Conservation (phyloP, 2,329 filamentous ascomycete genomes). For the Rhynchosporium graminicola region DNA sequence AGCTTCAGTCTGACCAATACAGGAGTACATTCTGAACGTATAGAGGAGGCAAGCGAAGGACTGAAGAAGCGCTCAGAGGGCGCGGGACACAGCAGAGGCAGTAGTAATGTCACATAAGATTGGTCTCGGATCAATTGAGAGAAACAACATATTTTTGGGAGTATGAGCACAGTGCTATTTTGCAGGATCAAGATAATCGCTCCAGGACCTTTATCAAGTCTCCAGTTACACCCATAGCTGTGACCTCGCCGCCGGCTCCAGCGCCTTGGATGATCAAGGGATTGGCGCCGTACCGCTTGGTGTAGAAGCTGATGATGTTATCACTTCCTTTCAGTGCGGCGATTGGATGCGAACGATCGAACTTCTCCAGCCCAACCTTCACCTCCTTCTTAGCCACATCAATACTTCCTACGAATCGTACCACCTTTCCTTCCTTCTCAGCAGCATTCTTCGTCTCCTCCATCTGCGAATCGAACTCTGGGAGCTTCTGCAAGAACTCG, state of each 20-base stretch:
- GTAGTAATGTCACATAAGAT: conserved; percentile 26
- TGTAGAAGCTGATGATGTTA: conserved; percentile 99
- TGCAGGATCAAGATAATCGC: conserved; percentile 44
- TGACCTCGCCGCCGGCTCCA: conserved; percentile 91
- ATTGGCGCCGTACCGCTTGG: conserved; percentile 86
- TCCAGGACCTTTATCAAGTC: conserved; percentile 88
- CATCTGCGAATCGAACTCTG: conserved; percentile 87
- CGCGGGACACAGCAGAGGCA: conserved; percentile 25
- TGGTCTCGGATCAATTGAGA: conserved; percentile 22
- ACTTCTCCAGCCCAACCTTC: conserved; percentile 90
- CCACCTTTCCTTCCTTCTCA: conserved; percentile 83
- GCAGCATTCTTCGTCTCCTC: conserved; percentile 83
- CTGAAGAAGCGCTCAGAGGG: conserved; percentile 30
- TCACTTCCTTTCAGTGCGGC: conserved; percentile 94
- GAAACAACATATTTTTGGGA: conserved; percentile 27
- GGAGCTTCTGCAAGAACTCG: conserved; percentile 81
- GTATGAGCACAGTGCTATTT: conserved; percentile 11
- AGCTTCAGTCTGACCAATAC: conserved; percentile 34
- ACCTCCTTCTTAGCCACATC: conserved; percentile 79
- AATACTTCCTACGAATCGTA: conserved; percentile 91
- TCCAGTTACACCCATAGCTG: conserved; percentile 94
- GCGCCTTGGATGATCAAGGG: conserved; percentile 94
- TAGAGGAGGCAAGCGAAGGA: conserved; percentile 30
- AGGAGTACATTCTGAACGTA: conserved; percentile 31
- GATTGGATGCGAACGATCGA: conserved; percentile 86